Base-by-base conservation (phyloP, 1,139 yeast genomes). In the Blastobotrys illinoisensis region DNA sequence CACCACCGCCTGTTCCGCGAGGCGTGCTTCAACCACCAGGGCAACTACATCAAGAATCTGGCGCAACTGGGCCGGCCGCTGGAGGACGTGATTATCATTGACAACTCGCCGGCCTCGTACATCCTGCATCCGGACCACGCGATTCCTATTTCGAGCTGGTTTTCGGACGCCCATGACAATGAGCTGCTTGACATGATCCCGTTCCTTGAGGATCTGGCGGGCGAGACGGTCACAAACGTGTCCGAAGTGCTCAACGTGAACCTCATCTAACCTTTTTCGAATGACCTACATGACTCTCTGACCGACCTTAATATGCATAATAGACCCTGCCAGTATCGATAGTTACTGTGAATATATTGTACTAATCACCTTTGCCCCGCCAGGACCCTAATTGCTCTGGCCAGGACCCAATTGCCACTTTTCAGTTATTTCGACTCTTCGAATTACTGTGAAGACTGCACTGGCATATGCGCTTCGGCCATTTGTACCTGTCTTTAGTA, bases 81-180 rank as follows among this genome's bases (percentile, higher is more conserved):
- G 59, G 74, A 79, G 58, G 96, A 91, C 62, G 77, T 87, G 48
- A 90, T 93, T 56, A 95, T 93, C 62, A 84, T 93, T 62, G 99
- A 93, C 74, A 93, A 93, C 72, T 90, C 97, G 1, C 99, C 99
- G 1, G 96, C 98, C 5, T 88, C 97, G 13, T 93, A 95, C 71
- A 84, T 91, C 55, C 88, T 93, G 77, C 99, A 93, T 69, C 99
- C 99, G 21, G 96, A 89, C 68, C 97, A 93, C 74, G 96, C 98
- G 13, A 86, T 95, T 46, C 99, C 99, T n/a, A 88, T 93, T 36
- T 88, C 97, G 60, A 85, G 95, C 70, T 93, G 99, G 99, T 93
- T 95, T 76, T 88, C 97, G 63, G 99, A 93, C 73, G 85, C 95
- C 46, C 99, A 93, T 70, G 99, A 93, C 71, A 91, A 91, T 68